Percentiles rank a stretch among this genome's conserved stretches.
phyloP scores from a whole-genome alignment of 1,139 yeast genomes.

The Candida neerlandica region DNA sequence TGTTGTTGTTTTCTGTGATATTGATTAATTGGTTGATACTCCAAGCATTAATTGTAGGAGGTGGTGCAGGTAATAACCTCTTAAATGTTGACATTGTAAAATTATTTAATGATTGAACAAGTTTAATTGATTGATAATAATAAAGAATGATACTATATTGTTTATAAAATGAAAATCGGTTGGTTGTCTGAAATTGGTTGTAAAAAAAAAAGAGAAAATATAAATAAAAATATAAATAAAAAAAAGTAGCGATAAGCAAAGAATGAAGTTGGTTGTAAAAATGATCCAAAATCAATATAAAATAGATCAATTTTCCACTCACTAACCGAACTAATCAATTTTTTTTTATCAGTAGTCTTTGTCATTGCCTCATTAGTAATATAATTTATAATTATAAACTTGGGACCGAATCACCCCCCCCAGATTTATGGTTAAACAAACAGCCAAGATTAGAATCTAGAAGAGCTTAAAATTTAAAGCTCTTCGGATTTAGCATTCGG shows the following conservation, averaged over 20 bases:
- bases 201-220: slow-evolving; percentile 6
- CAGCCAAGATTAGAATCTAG: neutral
- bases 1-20: neutral
- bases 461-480: no score
- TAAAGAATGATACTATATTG: neutral
- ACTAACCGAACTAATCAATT: neutral
- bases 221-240: no score
- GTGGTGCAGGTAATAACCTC: slow-evolving; percentile 22
- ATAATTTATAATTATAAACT: neutral
- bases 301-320: neutral
- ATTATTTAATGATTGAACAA: neutral
- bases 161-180: neutral
- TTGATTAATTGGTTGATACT: slow-evolving; percentile 14
- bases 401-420: neutral
- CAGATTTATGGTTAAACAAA: neutral
- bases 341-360: neutral
- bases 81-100: slow-evolving; percentile 13
- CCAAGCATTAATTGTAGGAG: slow-evolving; percentile 22
- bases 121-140: neutral
- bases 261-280: neutral
- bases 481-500: no score
- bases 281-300: neutral
- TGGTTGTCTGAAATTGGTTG: slow-evolving; percentile 8
- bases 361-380: neutral
- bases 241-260: neutral